Base-by-base conservation (phyloP, 2,329 filamentous ascomycete genomes). In the Furcasterigmium furcatum region DNA sequence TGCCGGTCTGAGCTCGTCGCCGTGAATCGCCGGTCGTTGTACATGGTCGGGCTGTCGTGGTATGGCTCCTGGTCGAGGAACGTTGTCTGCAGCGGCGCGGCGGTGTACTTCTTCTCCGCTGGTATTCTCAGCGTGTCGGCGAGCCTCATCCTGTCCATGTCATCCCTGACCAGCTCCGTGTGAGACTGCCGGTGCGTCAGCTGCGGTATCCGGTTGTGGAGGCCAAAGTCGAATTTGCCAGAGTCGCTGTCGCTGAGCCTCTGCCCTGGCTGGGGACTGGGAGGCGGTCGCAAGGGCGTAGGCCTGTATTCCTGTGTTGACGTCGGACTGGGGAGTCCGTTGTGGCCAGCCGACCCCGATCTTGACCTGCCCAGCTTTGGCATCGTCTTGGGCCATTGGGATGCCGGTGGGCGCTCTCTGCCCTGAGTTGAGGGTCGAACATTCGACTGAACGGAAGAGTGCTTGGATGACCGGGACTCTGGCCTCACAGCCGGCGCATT, bases 1-100 rank as follows among this genome's bases (percentile, higher is more conserved):
- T 34, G 40, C 19, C 40, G 40, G 29, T 42, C 40, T n/a, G 40
- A 42, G 19, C 27, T 32, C 27, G 40, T 32, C 3, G 25, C 29
- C 6, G 40, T 42, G 24, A 34, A 21, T 4, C 40, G 27, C 10
- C 40, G 40, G 20, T 42, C 40, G 19, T 30, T 30, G 19, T 42
- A 32, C 9, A 27, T 21, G 14, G 18, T 34, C n/a, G 34, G 34
- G 9, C 9, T 14, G 4, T 36, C 34, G 34, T 14, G 34, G 34
- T 36, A 36, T 6, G 34, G 34, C n/a, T 36, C 34, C n/a, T 36
- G 34, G 34, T 36, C 34, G 34, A 19, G 34, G n/a, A 19, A 36
- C 9, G 18, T n/a, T 13, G 30, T 36, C n/a, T 34, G 30, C n/a
- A 16, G 14, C 16, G 30, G 30, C 12, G 30, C 12, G 14, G 30